phyloP scores from a whole-genome alignment of 2,329 filamentous ascomycete species.

The Didymella glomerata region DNA sequence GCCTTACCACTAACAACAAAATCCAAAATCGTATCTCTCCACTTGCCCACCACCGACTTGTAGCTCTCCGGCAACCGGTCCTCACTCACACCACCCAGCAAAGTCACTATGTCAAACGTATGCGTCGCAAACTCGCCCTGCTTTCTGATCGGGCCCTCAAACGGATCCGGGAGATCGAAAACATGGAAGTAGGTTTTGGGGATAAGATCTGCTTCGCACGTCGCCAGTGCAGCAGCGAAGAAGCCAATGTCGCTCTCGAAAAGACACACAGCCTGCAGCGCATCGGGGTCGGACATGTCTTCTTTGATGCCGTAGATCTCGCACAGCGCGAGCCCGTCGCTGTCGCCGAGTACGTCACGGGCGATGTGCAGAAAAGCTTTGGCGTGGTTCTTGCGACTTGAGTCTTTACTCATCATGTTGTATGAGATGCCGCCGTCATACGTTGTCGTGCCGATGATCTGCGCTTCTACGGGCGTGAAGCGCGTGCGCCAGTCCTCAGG shows the following conservation, averaged over 20 bases:
- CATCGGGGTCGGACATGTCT: constrained; percentile 11
- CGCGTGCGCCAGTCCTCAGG: constrained; percentile 9
- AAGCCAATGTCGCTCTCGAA: constrained; percentile 33
- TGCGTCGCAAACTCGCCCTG: constrained; percentile 28
- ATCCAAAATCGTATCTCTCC: constrained; percentile 26
- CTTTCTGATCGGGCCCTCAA: constrained; percentile 22
- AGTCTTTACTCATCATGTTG: constrained; percentile 29
- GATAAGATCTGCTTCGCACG: constrained; percentile 15
- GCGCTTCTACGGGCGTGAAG: constrained; percentile 19
- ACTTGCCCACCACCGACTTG: constrained; percentile 11
- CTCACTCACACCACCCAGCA: constrained; percentile 29
- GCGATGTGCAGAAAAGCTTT: constrained; percentile 9
- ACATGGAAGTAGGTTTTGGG: constrained; percentile 28
- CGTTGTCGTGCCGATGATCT: constrained; percentile 27
- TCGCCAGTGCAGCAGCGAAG: constrained; percentile 26
- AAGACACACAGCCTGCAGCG: constrained; percentile 27
- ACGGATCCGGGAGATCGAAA: constrained; percentile 30
- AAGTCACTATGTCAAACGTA: constrained; percentile 29
- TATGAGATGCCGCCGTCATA: constrained; percentile 30
- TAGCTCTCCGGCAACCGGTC: constrained; percentile 21
- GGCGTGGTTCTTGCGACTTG: constrained; percentile 17
- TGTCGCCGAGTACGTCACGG: constrained; percentile 11
- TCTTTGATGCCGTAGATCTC: constrained; percentile 11
- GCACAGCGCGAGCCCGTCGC: constrained; percentile 7
- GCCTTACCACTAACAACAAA: constrained; percentile 22